Percentiles rank a stretch among this genome's conserved stretches.
phyloP scores from a whole-genome alignment of 2,329 filamentous ascomycete species.

The Furcasterigmium sp. region DNA sequence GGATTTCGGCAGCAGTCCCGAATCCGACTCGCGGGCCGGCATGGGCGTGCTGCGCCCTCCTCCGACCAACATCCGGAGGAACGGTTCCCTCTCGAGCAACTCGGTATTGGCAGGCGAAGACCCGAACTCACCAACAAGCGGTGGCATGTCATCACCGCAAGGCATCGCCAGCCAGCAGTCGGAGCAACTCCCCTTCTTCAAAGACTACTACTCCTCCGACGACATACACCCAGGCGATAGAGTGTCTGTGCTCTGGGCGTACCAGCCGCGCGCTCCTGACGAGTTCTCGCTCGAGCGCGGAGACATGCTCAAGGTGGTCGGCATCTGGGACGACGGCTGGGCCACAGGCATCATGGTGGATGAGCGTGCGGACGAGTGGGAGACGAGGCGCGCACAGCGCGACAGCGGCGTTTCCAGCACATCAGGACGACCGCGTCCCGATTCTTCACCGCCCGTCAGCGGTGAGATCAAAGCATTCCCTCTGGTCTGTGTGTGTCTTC shows the following conservation, averaged over 20 bases:
- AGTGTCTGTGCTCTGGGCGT: conserved; percentile 92
- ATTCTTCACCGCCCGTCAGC: conserved; percentile 56
- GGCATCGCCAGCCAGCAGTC: conserved; percentile 84
- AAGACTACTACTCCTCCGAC: conserved; percentile 97
- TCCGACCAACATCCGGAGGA: conserved; percentile 51
- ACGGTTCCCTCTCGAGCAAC: conserved; percentile 84
- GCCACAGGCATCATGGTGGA: conserved; percentile 83
- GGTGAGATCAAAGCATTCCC: conserved; percentile 98
- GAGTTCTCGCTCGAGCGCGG: conserved; percentile 91
- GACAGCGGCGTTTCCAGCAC: conserved; percentile 92
- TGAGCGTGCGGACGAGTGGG: conserved; percentile 85
- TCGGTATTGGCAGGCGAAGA: conserved; percentile 70
- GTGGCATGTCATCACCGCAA: conserved; percentile 77
- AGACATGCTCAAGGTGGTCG: conserved; percentile 96
- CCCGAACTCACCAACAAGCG: conserved; percentile 68
- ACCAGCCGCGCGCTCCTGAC: conserved; percentile 87
- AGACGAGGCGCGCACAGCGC: conserved; percentile 68
- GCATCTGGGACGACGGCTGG: conserved; percentile 99
- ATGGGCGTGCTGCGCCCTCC: conserved; percentile 51
- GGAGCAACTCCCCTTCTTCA: conserved; percentile 93
- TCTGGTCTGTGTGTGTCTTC: conserved; percentile 90
- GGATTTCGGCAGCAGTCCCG: conserved; percentile 65
- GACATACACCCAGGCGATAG: conserved; percentile 90
- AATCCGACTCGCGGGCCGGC: conserved; percentile 51
- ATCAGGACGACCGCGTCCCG: conserved; percentile 51